Percentiles rank a stretch among this genome's conserved stretches.
Conservation (phyloP, 768 basidiomycete genomes). For the Arthromyces matolae region DNA sequence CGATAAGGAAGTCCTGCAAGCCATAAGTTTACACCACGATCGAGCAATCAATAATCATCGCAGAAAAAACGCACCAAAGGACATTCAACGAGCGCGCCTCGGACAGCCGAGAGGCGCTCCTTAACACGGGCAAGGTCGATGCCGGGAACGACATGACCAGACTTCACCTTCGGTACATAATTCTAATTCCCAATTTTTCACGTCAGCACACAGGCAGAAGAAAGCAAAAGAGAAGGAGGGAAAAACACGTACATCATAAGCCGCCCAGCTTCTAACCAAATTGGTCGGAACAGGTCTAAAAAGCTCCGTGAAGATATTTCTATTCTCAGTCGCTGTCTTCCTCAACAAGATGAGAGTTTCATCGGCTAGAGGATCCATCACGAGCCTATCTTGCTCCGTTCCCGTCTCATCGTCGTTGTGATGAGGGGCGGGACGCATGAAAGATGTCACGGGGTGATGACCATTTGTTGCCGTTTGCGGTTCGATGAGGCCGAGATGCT, state of each 20-base stretch:
- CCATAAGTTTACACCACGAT: not conserved
- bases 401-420: slow-evolving; percentile 65
- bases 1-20: slow-evolving; percentile 77
- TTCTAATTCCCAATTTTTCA: too few relatives aligned
- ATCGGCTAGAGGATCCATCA: slow-evolving; percentile 78
- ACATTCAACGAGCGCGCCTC: slow-evolving; percentile 71
- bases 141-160: slow-evolving; percentile 75
- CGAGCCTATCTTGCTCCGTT: slow-evolving; percentile 54
- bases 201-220: not conserved
- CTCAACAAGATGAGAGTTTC: slow-evolving; percentile 57
- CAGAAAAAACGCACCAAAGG: slow-evolving; percentile 53
- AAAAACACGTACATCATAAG: slow-evolving; percentile 63
- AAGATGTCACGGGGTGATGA: slow-evolving; percentile 40
- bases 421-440: slow-evolving; percentile 78
- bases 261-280: slow-evolving; percentile 70
- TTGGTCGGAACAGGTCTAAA: slow-evolving; percentile 89
- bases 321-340: slow-evolving; percentile 71
- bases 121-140: slow-evolving; percentile 70
- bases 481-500: slow-evolving; percentile 82
- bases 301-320: slow-evolving; percentile 81
- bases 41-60: slow-evolving; percentile 1
- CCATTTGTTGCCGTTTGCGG: slow-evolving; percentile 54
- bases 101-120: slow-evolving; percentile 63
- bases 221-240: slow-evolving; percentile 2
- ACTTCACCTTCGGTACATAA: slow-evolving; percentile 73